Evolutionary conservation across 495 filamentous ascomycete species (phyloP), one percentile per base, ranked within the genome.

Genomic region (Bryoglossum gracile): DNA sequence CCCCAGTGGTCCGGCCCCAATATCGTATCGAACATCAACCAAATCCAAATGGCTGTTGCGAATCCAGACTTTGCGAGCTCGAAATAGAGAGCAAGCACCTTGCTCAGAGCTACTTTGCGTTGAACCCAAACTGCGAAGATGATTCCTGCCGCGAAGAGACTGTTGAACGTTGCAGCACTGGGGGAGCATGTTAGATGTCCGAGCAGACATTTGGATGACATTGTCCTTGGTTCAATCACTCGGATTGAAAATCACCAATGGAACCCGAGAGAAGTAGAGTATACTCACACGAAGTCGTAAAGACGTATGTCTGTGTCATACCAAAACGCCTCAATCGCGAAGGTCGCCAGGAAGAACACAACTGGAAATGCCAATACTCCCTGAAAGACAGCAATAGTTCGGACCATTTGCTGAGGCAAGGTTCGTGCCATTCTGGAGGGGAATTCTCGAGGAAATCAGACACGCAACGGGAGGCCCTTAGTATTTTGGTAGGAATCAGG

Each of bases 121-220:
- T 62, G 59, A 14, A 59, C 49, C n/a, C 54, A 47, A 6, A 62
- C 39, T 0, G 57, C 43, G 38, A 58, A 59, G 1, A 59, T 48
- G 8, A 62, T 53, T 4, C 53, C 56, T 0, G 39, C 50, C 10
- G 56, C 53, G 16, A 59, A 44, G 3, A 59, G 23, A 13, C 48
- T 16, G 18, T 46, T 51, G 50, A 44, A 56, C 11, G 33, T 25
- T 2, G 46, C 41, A 1, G 46, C 46, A n/a, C 53, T 55, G 19
- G 18, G 4, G 21, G 16, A 14, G 10, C 5, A 41, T 22, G 8
- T 41, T 32, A 50, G 46, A 24, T 19, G 3, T 48, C 45, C n/a
- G 3, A 46, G 13, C 8, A 26, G 21, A 46, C 14, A 14, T 3
- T 14, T 8, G 14, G 4, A 37, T 2, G 14, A 36, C 25, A 40